phyloP scores from a whole-genome alignment of 768 basidiomycete species.

The Hirschioporus abietinus region DNA sequence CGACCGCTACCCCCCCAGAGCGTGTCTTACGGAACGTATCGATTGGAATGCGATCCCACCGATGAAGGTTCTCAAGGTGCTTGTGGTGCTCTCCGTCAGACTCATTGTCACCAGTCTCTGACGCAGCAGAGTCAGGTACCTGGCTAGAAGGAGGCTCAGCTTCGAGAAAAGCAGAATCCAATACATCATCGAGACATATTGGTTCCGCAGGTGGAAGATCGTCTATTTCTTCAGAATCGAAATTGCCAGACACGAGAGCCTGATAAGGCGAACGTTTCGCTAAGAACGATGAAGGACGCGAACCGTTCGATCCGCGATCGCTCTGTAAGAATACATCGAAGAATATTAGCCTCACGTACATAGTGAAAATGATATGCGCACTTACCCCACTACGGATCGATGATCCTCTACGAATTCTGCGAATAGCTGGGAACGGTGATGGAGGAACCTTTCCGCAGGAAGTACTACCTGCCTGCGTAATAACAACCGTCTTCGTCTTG shows the following conservation, averaged over 20 bases:
- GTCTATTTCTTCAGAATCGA: constrained; percentile 29
- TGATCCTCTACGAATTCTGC: constrained; percentile 2
- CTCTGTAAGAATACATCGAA: constrained; percentile 2
- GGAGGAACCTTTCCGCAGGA: background rate
- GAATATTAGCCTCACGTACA: background rate
- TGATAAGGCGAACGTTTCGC: constrained; percentile 6
- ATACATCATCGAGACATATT: constrained; percentile 68
- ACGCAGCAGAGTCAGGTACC: constrained; percentile 12
- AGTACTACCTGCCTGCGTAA: background rate
- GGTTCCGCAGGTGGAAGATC: constrained; percentile 42
- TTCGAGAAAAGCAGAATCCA: constrained; percentile 69
- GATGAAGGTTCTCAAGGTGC: constrained; percentile 45
- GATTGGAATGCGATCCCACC: constrained; percentile 75
- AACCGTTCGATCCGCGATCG: constrained; percentile 8
- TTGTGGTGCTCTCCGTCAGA: constrained; percentile 32
- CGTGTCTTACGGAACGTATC: constrained; percentile 66
- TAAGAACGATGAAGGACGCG: constrained; percentile 12
- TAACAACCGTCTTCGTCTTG: constrained; percentile 6
- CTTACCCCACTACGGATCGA: constrained; percentile 11
- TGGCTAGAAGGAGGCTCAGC: constrained; percentile 36
- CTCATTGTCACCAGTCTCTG: constrained; percentile 23
- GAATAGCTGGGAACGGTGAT: constrained; percentile 9
- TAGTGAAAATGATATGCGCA: background rate
- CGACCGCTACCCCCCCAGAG: constrained; percentile 24
- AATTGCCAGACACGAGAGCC: constrained; percentile 26